Base-by-base conservation (phyloP, 2,329 filamentous ascomycete genomes). In the Pseudonectria buxi region DNA sequence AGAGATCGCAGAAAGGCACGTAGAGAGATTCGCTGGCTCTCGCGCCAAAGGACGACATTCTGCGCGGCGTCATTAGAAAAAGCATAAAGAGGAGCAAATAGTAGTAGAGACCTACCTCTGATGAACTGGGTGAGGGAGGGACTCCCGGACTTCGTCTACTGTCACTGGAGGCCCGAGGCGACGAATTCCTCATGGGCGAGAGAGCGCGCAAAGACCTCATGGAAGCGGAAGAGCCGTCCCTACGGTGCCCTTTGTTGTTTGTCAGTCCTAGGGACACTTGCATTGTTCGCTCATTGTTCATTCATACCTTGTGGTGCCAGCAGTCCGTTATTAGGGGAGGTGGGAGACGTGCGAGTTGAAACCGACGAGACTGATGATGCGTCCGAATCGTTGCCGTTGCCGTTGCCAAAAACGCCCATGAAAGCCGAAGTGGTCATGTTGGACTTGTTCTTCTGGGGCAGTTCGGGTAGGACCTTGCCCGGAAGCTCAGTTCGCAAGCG, bases 401-500 rank as follows among this genome's bases (percentile, higher is more conserved):
- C 75, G 24, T 71, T 73, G 14, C 72, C 74, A 27, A 64, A 68
- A 41, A 77, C 54, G 10, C 64, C 58, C 18, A 81, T 62, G 14
- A 83, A 57, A 16, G 68, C 69, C 1, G 76, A 71, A 6, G 83
- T 68, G 3, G 81, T 80, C 2, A 80, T 81, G 45, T 81, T 81
- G 14, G 81, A 76, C 61, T 90, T 94, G 61, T 95, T 95, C 74
- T 96, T 96, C 56, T 82, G 82, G 1, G 92, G 92, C 32, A 96
- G 66, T 1, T 87, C 78, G 10, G 89, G 86, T 3, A 98, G 70
- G 6, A 95, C 76, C 53, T 94, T 94, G 13, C 92, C 92, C 0
- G 92, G 92, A 35, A 96, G 71, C 61, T 98, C 92, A 10, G 81
- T 77, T 25, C 85, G 80, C 41, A 98, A 62, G 45, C 75, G 75